Evolutionary conservation across 1,284 basidiomycete species (phyloP), one percentile per base, ranked within the genome.

Genomic region (Melampsora occidentalis): DNA sequence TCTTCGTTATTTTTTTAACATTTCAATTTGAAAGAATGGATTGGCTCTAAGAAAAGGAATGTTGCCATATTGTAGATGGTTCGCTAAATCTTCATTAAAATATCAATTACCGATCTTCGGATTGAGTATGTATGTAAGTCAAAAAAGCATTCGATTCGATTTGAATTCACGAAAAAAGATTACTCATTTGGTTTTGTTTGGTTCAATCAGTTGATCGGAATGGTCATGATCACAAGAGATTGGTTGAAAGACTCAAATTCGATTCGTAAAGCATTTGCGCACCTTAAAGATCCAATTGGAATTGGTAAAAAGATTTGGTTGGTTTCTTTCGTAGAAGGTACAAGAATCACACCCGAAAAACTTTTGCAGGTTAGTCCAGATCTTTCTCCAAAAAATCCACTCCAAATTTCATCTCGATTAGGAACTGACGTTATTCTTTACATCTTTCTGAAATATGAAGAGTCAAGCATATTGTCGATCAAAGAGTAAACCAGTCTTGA

Each of bases 31-130:
- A n/a, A n/a, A 75, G 71, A 67, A 75, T 61, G 71, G 49, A 14
- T 57, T 75, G 20, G 71, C 71, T 18, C 46, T n/a, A 12, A 64
- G 71, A 57, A 75, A 75, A 67, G 12, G 25, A 61, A 75, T 75
- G 71, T 22, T 75, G 12, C 71, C 71, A 10, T 75, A 75, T 53
- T 51, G 71, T 20, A 48, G 71, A 67, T 75, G 71, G 71, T 75
- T 75, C 42, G 53, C 48, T 35, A 75, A 75, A 42, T 67, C 71
- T 25, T 67, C 64, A 33, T 62, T 75, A 12, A 67, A 57, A 49
- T 75, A 64, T 63, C 71, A 75, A 68, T 42, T 75, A 49, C 71
- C 71, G 1, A 75, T 75, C 48, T 75, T 75, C 64, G 71, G 71
- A 39, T 53, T 63, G 39, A 67, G 71, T 67, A 75, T 75, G 71